phyloP scores from a whole-genome alignment of 345 rosid genomes.

The Salix dunnii region DNA sequence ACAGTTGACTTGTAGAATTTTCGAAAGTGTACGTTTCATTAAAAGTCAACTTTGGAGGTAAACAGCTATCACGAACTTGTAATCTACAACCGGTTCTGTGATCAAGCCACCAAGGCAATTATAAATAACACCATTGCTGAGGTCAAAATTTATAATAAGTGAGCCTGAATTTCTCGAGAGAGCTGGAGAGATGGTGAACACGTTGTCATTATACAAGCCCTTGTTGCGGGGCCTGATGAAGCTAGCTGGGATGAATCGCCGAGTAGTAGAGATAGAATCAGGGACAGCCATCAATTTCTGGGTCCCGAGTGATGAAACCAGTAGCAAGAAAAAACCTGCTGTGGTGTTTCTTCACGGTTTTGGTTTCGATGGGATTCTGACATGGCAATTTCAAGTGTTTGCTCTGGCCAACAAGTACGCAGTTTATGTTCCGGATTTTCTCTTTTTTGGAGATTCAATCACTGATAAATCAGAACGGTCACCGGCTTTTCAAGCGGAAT shows the following conservation, averaged over 20 bases:
- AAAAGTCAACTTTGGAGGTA: no score
- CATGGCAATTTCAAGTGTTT: conserved; percentile 44
- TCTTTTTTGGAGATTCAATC: conserved; percentile 46
- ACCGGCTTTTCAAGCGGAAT: conserved; percentile 43
- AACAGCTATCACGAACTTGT: no score
- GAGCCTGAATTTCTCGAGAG: not conserved
- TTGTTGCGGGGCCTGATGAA: not conserved
- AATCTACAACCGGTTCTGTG: no score
- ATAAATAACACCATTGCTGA: not conserved
- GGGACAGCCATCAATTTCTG: conserved; percentile 17
- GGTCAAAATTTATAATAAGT: not conserved
- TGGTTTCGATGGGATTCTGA: conserved; percentile 26
- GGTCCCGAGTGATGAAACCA: conserved; percentile 17
- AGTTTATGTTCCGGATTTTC: conserved; percentile 46
- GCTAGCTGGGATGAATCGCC: conserved; percentile 8
- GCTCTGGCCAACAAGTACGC: conserved; percentile 28
- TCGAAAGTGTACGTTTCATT: no score
- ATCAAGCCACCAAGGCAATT: no score
- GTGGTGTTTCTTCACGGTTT: conserved; percentile 47
- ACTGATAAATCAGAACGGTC: conserved; percentile 27
- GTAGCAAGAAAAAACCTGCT: not conserved
- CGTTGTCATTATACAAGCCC: not conserved
- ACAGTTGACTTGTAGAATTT: no score
- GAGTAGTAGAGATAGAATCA: conserved; percentile 6
- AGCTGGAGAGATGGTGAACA: conserved; percentile 3